A percentile compares a stretch with the other conserved stretches of the same genome.
These are phyloP conservation scores for Pseudoturritis turrita DNA, from an alignment of 345 rosid species.

Conservation along the genomic window DNA sequence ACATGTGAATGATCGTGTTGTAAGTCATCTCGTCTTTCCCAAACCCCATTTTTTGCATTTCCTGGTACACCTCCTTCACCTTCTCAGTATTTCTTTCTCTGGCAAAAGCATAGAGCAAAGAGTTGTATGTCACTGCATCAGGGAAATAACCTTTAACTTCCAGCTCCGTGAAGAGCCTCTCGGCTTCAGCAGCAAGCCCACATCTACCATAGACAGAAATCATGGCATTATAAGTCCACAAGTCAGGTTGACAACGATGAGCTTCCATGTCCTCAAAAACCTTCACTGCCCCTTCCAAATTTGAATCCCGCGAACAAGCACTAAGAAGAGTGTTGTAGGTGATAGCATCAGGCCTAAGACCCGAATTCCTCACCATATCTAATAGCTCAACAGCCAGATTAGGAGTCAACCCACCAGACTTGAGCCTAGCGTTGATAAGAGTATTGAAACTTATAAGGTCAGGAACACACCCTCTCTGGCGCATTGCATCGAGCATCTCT, in stretches of 20 bases:
- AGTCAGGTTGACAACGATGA: conserved; percentile 74
- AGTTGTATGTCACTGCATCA: conserved; percentile 86
- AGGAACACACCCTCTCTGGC: conserved; percentile 72
- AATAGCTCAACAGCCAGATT: conserved; percentile 58
- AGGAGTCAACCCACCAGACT: conserved; percentile 51
- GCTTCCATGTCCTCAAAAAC: conserved; percentile 73
- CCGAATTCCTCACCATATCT: conserved; percentile 68
- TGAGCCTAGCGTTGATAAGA: conserved; percentile 80
- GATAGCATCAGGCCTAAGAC: conserved; percentile 83
- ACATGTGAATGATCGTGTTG: conserved; percentile 92
- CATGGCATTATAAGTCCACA: conserved; percentile 98
- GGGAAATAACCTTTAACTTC: conserved; percentile 73
- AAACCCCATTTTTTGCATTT: conserved; percentile 77
- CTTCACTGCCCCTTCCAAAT: conserved; percentile 70
- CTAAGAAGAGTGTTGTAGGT: conserved; percentile 91
- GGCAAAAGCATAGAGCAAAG: conserved; percentile 93
- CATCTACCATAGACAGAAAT: conserved; percentile 89
- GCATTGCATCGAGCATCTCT: conserved; percentile 72
- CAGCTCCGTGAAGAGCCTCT: conserved; percentile 66
- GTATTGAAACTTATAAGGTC: conserved; percentile 96
- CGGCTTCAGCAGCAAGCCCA: conserved; percentile 63
- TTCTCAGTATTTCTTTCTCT: conserved; percentile 73
- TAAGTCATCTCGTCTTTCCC: conserved; percentile 86
- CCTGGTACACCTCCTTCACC: conserved; percentile 62
- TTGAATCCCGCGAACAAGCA: conserved; percentile 75